phyloP scores from a whole-genome alignment of 2,329 filamentous ascomycete genomes.

The Cordyceps sp. region DNA sequence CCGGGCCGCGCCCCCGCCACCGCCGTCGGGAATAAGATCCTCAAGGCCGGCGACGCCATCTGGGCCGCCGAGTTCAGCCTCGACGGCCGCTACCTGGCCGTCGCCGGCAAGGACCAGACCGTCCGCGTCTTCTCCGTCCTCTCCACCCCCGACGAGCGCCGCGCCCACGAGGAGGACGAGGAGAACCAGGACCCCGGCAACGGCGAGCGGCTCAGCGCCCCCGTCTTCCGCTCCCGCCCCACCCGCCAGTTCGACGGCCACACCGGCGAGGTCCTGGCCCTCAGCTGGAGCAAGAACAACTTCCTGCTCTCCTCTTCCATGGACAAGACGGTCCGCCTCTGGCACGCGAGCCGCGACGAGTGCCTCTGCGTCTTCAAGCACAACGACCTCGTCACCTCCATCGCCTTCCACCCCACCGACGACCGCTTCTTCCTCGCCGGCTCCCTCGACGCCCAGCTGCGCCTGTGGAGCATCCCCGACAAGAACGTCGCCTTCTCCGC shows the following conservation, averaged over 20 bases:
- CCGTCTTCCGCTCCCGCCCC: constrained; percentile 72
- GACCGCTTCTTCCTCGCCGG: constrained; percentile 95
- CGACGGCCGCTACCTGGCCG: constrained; percentile 79
- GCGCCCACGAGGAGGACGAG: constrained; percentile 50
- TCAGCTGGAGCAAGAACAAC: constrained; percentile 99
- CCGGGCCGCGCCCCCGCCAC: constrained; percentile 16
- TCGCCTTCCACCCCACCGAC: constrained; percentile 85
- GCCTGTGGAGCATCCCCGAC: constrained; percentile 94
- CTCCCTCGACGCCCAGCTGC: constrained; percentile 72
- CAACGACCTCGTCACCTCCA: constrained; percentile 85
- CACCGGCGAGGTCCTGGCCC: constrained; percentile 67
- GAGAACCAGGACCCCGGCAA: constrained; percentile 11
- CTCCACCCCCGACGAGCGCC: constrained; percentile 63
- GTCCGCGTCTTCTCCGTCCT: constrained; percentile 84
- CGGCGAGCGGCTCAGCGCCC: constrained; percentile 60
- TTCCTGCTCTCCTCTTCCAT: constrained; percentile 91
- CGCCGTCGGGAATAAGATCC: constrained; percentile 21
- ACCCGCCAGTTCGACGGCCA: constrained; percentile 71
- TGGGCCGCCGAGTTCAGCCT: constrained; percentile 91
- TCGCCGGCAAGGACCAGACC: constrained; percentile 76
- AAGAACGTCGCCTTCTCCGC: constrained; percentile 77
- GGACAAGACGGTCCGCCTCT: constrained; percentile 92
- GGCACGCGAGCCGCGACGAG: constrained; percentile 74
- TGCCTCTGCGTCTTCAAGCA: constrained; percentile 91
- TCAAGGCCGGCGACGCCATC: constrained; percentile 47